Evolutionary conservation across 176 grass and related monocot genomes (phyloP), one percentile per base, ranked within the genome.

Genomic region (Aegilops speltoides): DNA sequence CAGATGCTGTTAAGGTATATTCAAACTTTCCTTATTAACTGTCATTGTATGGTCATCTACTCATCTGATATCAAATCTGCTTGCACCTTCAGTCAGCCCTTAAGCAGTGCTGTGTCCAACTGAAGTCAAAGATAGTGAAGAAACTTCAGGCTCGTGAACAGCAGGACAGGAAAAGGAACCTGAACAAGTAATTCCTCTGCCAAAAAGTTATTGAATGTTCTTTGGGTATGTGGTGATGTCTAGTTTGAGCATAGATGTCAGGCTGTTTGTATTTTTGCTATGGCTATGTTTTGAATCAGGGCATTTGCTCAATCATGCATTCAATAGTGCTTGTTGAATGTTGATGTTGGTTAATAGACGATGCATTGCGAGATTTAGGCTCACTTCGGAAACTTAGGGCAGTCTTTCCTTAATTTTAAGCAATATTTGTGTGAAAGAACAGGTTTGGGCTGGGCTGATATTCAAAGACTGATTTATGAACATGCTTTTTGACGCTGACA

Each of bases 81-180:
- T 80, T 84, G 19, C 77, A 81, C 38, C 29, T 92, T 69, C 88
- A 98, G 94, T 85, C 87, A 79, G 92, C 97, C 24, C 84, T 98
- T 70, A 92, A 96, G 90, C 94, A 96, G 73, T 98, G 97, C 68
- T 96, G 97, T 82, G 80, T 95, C 77, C 97, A 98, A 90, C 68
- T 98, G 82, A 98, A 94, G 86, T 94, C 94, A 79, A 98, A 98
- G 79, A 96, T 96, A 93, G 85, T 96, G 87, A 98, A 93, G 79
- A 98, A 93, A 83, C 74, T 96, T 62, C 92, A 98, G 85, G 97
- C 94, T 64, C 90, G 91, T 33, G 97, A 98, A 88, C 89, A 92
- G 54, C 97, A 98, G 82, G 94, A 98, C 80, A 94, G 94, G 84
- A 98, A 98, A 86, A 92, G 90, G 76, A 98, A 96, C 69, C 66